Percentiles rank a stretch among this genome's conserved stretches.
Conservation (phyloP, 2,329 filamentous ascomycete species). For the Biscogniauxia sp. region DNA sequence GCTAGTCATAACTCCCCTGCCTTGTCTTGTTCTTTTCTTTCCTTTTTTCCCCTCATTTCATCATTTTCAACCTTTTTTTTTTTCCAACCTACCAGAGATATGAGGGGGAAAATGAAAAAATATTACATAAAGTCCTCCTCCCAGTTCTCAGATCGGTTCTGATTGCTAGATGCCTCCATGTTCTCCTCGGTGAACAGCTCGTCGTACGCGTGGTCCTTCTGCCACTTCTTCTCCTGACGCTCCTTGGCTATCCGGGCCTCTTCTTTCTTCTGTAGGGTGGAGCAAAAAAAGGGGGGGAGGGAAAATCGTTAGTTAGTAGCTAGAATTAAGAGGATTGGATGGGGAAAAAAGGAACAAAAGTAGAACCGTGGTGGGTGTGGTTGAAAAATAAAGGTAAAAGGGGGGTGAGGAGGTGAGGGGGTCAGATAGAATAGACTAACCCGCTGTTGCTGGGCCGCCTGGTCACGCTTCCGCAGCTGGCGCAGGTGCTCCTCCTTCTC, state of each 20-base stretch:
- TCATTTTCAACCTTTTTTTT: conserved; percentile 2
- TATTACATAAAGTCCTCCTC: conserved; percentile 89
- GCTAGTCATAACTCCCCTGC: background rate
- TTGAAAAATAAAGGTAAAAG: background rate
- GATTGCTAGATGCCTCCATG: conserved; percentile 75
- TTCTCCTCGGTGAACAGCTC: conserved; percentile 84
- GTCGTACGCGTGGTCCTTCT: conserved; percentile 98
- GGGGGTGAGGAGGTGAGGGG: conserved; percentile 1
- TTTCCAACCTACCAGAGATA: background rate
- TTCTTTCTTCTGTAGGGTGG: conserved; percentile 64
- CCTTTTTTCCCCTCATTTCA: conserved; percentile 6
- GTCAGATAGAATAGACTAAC: too few species aligned
- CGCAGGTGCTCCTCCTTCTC: conserved; percentile 77
- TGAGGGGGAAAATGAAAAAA: background rate
- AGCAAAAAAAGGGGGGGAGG: background rate
- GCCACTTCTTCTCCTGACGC: conserved; percentile 84
- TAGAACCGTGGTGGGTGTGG: background rate
- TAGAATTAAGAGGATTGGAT: too few species aligned
- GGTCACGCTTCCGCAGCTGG: conserved; percentile 70
- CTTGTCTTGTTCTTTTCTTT: conserved; percentile 1
- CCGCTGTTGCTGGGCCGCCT: conserved; percentile 58
- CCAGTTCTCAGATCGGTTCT: conserved; percentile 74
- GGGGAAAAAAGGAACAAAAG: background rate
- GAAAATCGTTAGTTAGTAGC: too few species aligned
- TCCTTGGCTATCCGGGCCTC: conserved; percentile 73